These are phyloP conservation scores for Prunus campanulata DNA, from an alignment of 306 rosid genomes.

Conservation along the genomic window DNA sequence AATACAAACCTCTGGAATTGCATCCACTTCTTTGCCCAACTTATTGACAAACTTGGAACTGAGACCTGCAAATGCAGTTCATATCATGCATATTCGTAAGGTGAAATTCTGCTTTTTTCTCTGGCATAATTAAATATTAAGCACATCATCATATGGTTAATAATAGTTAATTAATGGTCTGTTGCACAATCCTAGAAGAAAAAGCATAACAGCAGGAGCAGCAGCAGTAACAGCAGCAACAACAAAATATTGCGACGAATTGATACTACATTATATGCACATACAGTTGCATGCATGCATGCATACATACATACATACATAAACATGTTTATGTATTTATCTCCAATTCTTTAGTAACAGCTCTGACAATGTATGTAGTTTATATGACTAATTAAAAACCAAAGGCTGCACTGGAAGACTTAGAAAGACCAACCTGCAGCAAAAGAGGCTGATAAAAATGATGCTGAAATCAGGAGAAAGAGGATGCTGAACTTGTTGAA, in stretches of 20 bases:
- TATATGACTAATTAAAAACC: conserved; percentile 8
- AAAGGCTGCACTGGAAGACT: conserved; percentile 37
- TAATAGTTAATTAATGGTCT: not conserved
- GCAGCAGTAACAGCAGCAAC: too few relatives aligned
- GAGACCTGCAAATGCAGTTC: conserved; percentile 44
- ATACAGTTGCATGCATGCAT: not conserved
- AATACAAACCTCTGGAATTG: conserved; percentile 17
- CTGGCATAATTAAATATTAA: not conserved
- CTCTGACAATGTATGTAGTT: conserved; percentile 29
- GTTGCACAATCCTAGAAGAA: not conserved
- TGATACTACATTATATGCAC: not conserved
- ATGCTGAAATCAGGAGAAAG: conserved; percentile 53
- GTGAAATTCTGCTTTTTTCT: not conserved
- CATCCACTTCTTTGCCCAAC: conserved; percentile 31
- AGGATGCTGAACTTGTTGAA: conserved; percentile 46
- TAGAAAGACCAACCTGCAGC: conserved; percentile 45
- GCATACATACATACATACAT: not conserved
- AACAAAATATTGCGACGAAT: not conserved
- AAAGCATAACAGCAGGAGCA: not conserved
- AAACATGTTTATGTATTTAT: not conserved
- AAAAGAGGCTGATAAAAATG: conserved; percentile 60
- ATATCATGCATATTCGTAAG: not conserved
- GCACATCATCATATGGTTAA: too few relatives aligned
- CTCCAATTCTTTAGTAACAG: conserved; percentile 23
- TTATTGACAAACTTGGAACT: conserved; percentile 34